These are phyloP conservation scores for Aegilops sharonensis DNA, from an alignment of 176 grass and related monocot genomes.

Conservation along the genomic window DNA sequence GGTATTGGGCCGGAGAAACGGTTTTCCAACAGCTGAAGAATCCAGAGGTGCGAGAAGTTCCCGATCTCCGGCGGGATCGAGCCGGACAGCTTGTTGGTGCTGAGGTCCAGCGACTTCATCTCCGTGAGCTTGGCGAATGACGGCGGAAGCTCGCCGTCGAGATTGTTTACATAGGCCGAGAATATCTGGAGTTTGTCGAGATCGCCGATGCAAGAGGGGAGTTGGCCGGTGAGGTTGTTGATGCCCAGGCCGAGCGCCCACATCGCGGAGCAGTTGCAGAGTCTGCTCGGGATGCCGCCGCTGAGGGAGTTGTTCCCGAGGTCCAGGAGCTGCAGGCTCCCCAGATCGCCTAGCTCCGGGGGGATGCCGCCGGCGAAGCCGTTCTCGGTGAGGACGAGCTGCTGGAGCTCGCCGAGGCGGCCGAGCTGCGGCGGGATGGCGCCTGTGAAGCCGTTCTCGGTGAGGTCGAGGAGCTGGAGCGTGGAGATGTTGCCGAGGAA, in stretches of 20 bases:
- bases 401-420: slow-evolving; percentile 34
- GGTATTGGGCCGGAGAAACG: slow-evolving; percentile 60
- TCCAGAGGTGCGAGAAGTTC: slow-evolving; percentile 44
- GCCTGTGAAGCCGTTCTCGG: slow-evolving; percentile 52
- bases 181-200: slow-evolving; percentile 37
- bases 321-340: slow-evolving; percentile 37
- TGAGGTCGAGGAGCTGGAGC: slow-evolving; percentile 68
- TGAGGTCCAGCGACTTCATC: slow-evolving; percentile 55
- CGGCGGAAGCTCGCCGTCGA: slow-evolving; percentile 57
- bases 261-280: slow-evolving; percentile 73
- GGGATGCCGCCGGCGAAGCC: slow-evolving; percentile 58
- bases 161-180: slow-evolving; percentile 2
- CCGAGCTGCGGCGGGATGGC: slow-evolving; percentile 59
- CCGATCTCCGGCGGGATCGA: slow-evolving; percentile 55
- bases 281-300: slow-evolving; percentile 52
- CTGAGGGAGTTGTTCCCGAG: slow-evolving; percentile 49
- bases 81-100: slow-evolving; percentile 55
- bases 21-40: slow-evolving; percentile 45
- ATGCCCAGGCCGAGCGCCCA: slow-evolving; percentile 1
- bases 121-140: slow-evolving; percentile 50
- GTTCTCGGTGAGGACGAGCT: slow-evolving; percentile 39
- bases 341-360: slow-evolving; percentile 50
- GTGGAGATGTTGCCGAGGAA: slow-evolving; percentile 83
- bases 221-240: slow-evolving; percentile 62
- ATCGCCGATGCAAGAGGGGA: slow-evolving; percentile 68